These are phyloP conservation scores for Candida dendrica DNA, from an alignment of 805 yeast species.

Conservation along the genomic window DNA sequence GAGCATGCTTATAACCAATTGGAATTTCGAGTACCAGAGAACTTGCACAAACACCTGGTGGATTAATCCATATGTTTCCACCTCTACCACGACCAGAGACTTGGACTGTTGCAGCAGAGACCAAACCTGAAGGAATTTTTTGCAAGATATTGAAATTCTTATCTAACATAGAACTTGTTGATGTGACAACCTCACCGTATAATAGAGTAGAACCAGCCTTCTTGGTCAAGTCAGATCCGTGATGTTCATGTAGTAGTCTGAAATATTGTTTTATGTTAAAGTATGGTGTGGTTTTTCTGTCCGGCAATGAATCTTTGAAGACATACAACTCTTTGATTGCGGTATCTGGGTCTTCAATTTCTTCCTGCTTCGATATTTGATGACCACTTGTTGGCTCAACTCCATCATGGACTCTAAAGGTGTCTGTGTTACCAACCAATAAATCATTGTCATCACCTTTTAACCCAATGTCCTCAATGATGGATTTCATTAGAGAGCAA, in stretches of 20 bases:
- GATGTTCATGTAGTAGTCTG: constrained; percentile 28
- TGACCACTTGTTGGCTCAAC: constrained; percentile 17
- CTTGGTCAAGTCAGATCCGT: constrained; percentile 21
- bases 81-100: constrained; percentile 92
- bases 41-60: constrained; percentile 82
- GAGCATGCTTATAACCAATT: constrained; percentile 34
- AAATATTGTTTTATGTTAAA: constrained; percentile 61
- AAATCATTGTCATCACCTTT: constrained; percentile 28
- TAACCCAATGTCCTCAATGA: constrained; percentile 29
- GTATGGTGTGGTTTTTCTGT: constrained; percentile 53
- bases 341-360: constrained; percentile 47
- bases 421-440: constrained; percentile 48
- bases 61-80: constrained; percentile 92
- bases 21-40: constrained; percentile 61
- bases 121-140: constrained; percentile 59
- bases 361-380: constrained; percentile 23
- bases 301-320: constrained; percentile 40
- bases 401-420: constrained; percentile 41
- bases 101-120: constrained; percentile 72
- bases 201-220: constrained; percentile 56
- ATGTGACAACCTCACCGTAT: constrained; percentile 86
- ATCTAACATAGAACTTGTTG: constrained; percentile 77
- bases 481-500: constrained; percentile 22
- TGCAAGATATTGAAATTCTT: constrained; percentile 54
- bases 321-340: constrained; percentile 50